Conservation (phyloP, 176 grass and related monocot species). For the Triticum monococcum region DNA sequence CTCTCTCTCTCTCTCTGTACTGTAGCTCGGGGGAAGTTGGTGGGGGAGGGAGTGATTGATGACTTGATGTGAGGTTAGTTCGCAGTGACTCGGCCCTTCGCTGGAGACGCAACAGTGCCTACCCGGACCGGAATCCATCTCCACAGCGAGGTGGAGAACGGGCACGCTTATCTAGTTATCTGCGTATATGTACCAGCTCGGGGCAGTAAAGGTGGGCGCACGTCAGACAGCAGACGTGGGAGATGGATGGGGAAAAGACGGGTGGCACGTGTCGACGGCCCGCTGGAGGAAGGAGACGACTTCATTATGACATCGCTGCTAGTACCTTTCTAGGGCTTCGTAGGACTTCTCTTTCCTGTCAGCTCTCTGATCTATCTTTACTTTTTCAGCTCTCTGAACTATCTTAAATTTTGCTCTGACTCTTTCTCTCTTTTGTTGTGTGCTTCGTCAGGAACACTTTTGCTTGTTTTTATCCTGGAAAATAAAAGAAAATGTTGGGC, state of each 20-base stretch:
- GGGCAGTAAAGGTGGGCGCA: neutral
- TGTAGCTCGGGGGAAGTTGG: neutral
- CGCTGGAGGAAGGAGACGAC: neutral
- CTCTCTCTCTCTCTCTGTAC: neutral
- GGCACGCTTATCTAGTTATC: too few relatives aligned
- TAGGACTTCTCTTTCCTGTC: neutral
- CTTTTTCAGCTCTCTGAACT: neutral
- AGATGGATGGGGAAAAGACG: neutral
- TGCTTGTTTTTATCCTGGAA: too few relatives aligned
- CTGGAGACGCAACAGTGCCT: neutral
- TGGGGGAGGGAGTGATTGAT: neutral
- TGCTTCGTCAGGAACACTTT: too few relatives aligned
- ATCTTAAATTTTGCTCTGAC: neutral
- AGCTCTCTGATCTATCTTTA: neutral
- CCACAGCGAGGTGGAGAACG: neutral
- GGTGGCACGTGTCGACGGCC: constrained; percentile 36
- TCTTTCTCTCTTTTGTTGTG: too few relatives aligned
- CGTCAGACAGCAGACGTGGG: neutral
- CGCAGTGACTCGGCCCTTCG: neutral
- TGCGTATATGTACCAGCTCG: neutral
- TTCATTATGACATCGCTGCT: neutral
- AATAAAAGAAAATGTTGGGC: too few relatives aligned
- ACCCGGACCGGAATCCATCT: neutral
- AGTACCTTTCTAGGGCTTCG: constrained; percentile 14
- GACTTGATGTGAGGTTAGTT: neutral